Conservation (phyloP, 352 stramenopile genomes). For the Phytophthora fragariae region DNA sequence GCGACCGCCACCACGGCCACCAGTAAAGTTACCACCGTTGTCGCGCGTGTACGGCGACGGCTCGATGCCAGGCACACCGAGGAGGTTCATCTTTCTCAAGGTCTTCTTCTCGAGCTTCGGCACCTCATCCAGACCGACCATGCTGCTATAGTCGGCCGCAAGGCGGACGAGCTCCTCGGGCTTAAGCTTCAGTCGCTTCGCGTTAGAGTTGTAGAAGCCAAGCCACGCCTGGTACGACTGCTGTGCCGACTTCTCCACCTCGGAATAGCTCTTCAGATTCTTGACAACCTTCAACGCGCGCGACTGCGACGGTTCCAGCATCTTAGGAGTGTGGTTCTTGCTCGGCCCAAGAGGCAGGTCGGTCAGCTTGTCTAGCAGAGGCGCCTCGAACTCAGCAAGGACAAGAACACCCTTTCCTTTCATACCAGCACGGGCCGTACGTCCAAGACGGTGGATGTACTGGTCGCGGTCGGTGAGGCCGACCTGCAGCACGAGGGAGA, state of each 20-base stretch:
- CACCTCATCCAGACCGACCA: conserved; percentile 70
- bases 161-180: conserved; percentile 71
- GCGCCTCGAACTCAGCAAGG: conserved; percentile 86
- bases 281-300: conserved; percentile 45
- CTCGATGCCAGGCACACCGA: conserved; percentile 78
- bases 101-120: conserved; percentile 89
- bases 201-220: conserved; percentile 93
- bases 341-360: conserved; percentile 66
- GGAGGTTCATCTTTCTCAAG: conserved; percentile 87
- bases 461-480: conserved; percentile 90
- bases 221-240: conserved; percentile 96
- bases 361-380: conserved; percentile 70
- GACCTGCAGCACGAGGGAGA: conserved; percentile 90
- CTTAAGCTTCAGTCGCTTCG: conserved; percentile 61
- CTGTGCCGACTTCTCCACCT: conserved; percentile 81
- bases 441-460: conserved; percentile 96
- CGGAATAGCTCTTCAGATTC: conserved; percentile 50
- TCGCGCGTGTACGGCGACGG: conserved; percentile 49
- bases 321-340: conserved; percentile 25
- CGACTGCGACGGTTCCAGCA: conserved; percentile 27
- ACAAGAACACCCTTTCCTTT: conserved; percentile 85
- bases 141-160: conserved; percentile 67
- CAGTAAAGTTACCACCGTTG: conserved; percentile 30
- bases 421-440: conserved; percentile 92
- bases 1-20: conserved; percentile 23